phyloP scores from a whole-genome alignment of 345 rosid species.

The Alliaria petiolata region DNA sequence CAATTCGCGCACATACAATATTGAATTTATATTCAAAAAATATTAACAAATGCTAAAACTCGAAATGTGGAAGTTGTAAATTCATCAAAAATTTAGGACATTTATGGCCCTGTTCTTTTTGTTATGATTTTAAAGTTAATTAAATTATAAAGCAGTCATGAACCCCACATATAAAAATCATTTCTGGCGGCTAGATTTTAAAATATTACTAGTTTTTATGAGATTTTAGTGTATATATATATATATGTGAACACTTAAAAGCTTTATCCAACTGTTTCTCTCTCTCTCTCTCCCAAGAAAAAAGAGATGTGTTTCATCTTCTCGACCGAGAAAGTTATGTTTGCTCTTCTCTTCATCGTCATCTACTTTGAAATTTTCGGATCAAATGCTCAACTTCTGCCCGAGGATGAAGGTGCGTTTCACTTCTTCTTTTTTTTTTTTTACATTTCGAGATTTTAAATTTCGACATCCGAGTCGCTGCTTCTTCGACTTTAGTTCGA shows the following conservation, averaged over 20 bases:
- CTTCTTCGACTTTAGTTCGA: background rate
- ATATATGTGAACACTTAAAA: background rate
- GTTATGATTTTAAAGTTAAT: background rate
- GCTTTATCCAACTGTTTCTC: slow-evolving; percentile 1
- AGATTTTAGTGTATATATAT: background rate
- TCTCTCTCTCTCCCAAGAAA: background rate
- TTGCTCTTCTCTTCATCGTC: slow-evolving; percentile 30
- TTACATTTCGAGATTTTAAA: background rate
- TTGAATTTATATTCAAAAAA: too few species aligned
- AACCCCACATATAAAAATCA: slow-evolving; percentile 14
- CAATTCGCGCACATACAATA: too few species aligned
- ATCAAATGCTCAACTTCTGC: slow-evolving; percentile 49
- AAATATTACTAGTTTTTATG: background rate
- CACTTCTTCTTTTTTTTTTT: background rate
- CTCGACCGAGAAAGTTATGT: slow-evolving; percentile 16
- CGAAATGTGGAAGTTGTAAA: too few species aligned
- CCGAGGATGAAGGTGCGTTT: slow-evolving; percentile 53
- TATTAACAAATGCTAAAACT: too few species aligned
- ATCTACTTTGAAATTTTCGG: slow-evolving; percentile 29
- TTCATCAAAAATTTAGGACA: too few species aligned
- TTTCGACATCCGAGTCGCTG: too few species aligned
- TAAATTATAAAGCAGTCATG: background rate
- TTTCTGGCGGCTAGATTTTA: slow-evolving; percentile 13
- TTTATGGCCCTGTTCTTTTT: too few species aligned
- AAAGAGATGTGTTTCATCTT: slow-evolving; percentile 31